These are phyloP conservation scores for Acacia pycnantha DNA, from an alignment of 331 rosid genomes.

Conservation along the genomic window DNA sequence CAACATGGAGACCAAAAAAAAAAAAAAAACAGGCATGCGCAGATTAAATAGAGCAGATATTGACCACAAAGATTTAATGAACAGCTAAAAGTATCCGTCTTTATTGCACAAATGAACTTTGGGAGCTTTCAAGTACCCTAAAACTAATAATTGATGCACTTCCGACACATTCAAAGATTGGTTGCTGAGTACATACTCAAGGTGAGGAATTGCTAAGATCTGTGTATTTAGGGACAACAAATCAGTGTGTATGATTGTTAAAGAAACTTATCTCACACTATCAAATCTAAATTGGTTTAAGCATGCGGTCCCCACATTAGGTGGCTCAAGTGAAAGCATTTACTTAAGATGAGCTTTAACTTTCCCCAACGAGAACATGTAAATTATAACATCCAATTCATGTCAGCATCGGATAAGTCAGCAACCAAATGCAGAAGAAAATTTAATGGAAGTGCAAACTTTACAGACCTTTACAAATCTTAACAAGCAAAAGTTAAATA, in stretches of 20 bases:
- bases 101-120: background rate
- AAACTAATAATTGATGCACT: background rate
- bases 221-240: background rate
- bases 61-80: background rate
- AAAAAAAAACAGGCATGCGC: background rate
- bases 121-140: background rate
- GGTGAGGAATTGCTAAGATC: background rate
- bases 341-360: background rate
- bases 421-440: background rate
- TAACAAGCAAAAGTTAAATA: background rate
- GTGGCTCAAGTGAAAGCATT: background rate
- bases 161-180: background rate
- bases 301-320: background rate
- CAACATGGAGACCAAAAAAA: background rate
- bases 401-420: background rate
- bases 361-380: background rate
- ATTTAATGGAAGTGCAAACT: background rate
- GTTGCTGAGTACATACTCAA: background rate
- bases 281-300: background rate
- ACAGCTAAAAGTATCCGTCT: constrained; percentile 1
- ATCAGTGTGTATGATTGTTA: background rate
- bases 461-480: background rate
- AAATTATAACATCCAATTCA: background rate
- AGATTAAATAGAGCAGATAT: background rate
- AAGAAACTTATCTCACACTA: background rate